These are phyloP conservation scores for Vitis hybrid DNA, from an alignment of 177 flowering plant species.

Conservation along the genomic window DNA sequence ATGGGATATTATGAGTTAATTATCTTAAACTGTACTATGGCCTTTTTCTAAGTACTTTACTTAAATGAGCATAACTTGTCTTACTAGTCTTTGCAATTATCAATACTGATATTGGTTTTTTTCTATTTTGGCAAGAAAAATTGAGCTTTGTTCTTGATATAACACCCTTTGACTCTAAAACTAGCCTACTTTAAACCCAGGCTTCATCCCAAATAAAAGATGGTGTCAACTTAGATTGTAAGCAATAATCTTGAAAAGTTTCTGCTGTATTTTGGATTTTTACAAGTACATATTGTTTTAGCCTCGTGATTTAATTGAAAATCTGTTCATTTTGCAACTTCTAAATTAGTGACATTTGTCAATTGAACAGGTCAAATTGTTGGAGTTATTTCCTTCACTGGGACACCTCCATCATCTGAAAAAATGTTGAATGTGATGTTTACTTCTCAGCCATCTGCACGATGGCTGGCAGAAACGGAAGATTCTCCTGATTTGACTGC, in stretches of 20 bases:
- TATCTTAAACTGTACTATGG: neutral
- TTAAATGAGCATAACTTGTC: no score
- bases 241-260: no score
- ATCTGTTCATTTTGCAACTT: neutral
- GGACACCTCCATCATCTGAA: conserved; percentile 25
- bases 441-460: conserved; percentile 41
- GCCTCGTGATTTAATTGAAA: neutral
- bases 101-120: no score
- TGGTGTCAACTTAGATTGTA: no score
- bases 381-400: conserved; percentile 51
- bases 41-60: neutral
- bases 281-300: neutral
- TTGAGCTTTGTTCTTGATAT: no score
- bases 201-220: no score
- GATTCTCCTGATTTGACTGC: conserved; percentile 16
- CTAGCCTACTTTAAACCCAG: no score
- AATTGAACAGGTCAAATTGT: conserved; percentile 74
- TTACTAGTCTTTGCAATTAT: no score
- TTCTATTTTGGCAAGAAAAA: no score
- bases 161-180: no score
- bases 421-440: conserved; percentile 42
- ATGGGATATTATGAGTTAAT: neutral
- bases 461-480: conserved; percentile 59
- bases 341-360: neutral
- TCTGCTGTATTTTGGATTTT: no score